Percentiles rank a stretch among this genome's conserved stretches.
Conservation (phyloP, 108 stramenopile genomes). For the Cyclotella sp. region DNA sequence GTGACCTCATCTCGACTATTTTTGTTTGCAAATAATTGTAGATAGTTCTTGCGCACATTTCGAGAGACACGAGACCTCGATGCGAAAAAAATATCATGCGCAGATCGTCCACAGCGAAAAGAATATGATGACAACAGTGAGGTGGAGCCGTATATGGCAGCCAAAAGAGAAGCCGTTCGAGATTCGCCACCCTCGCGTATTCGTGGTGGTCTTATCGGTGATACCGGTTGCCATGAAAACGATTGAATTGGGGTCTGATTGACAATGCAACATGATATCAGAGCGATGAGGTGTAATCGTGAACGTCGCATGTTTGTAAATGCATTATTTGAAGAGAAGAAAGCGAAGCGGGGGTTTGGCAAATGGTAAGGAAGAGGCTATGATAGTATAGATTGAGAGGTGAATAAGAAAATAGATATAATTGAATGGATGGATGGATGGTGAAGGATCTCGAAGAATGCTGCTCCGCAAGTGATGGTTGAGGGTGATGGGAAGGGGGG, state of each 20-base stretch:
- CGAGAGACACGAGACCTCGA: too few relatives aligned
- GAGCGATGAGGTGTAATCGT: neutral
- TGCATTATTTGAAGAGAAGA: too few relatives aligned
- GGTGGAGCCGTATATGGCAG: neutral
- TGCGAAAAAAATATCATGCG: neutral
- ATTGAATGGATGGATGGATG: too few relatives aligned
- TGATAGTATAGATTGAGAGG: too few relatives aligned
- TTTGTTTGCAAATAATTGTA: neutral
- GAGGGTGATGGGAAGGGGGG: too few relatives aligned
- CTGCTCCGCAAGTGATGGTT: too few relatives aligned
- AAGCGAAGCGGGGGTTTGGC: too few relatives aligned
- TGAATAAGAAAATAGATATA: too few relatives aligned
- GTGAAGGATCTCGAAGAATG: too few relatives aligned
- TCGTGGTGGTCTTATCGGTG: too few relatives aligned
- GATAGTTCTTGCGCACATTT: neutral
- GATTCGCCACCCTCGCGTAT: neutral
- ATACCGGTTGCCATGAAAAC: neutral
- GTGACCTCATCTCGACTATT: neutral
- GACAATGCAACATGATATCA: neutral
- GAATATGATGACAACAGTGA: neutral
- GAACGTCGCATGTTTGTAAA: neutral
- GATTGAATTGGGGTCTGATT: conserved; percentile 1
- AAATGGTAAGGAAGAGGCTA: too few relatives aligned
- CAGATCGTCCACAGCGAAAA: neutral
- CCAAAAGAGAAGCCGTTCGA: neutral